Base-by-base conservation (phyloP, 371 early-diverging fungal species). In the Scutellospora calospora region DNA sequence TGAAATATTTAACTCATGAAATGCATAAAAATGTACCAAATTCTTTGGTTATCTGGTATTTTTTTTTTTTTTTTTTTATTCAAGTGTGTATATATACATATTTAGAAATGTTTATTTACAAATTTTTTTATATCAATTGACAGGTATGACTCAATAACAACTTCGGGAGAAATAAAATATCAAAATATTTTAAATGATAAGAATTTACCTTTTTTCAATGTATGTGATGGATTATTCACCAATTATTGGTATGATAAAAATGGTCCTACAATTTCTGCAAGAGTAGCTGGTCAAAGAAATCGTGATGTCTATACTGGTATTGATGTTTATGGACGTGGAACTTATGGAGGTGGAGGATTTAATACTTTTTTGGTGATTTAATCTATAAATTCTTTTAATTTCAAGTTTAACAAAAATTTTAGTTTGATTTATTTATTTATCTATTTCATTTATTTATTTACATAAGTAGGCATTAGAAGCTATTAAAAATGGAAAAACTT, bases 241-340 rank as follows among this genome's bases (percentile, higher is more conserved):
- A 93, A 93, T 80, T 92, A 93, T 81, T 87, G 87, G n/a, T 92
- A 93, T 92, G 83, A 87, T 55, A 84, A 80, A 55, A 12, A 80
- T 8, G 78, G 79, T 54, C 90, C 90, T 0, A 76, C 73, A 27
- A 74, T 78, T 35, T 82, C 73, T 16, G 73, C 91, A 9, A 80
- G 79, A 22, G 74, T 60, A 27, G 16, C 82, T n/a, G 91, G 88
- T 29, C 83, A 83, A 8, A 76, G 85, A 9, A 84, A 84, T n/a
- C 74, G 83, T 5, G 88, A 90, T 79, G 87, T 92, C 1, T 92
- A 87, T 73, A 89, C 89, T 60, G 93, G 93, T 0, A 90, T 89
- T 5, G 92, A 93, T 82, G 87, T 91, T 35, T 92, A 91, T 90
- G 93, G 93, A 4, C 84, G 93, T 72, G 86, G 83, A 51, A 91